phyloP scores from a whole-genome alignment of 108 stramenopile species.

The Nannochloropsis salina region DNA sequence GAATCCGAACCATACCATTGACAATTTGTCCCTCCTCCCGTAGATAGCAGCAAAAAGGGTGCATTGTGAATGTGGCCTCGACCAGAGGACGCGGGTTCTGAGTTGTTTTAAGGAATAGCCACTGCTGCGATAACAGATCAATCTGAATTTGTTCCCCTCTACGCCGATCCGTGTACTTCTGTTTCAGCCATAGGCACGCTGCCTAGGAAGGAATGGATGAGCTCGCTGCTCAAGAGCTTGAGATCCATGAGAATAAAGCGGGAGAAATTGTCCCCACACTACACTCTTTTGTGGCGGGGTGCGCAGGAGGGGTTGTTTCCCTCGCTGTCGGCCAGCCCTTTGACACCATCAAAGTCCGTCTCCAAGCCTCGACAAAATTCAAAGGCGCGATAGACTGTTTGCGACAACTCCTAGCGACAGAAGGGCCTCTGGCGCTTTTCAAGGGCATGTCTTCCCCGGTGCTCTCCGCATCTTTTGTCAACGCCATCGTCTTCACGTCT shows the following conservation, averaged over 20 bases:
- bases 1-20: too few species aligned
- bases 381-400: constrained; percentile 14
- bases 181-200: too few species aligned
- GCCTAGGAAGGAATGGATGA: neutral
- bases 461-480: constrained; percentile 67
- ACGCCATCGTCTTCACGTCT: constrained; percentile 76
- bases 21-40: too few species aligned
- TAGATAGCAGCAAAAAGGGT: too few species aligned
- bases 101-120: too few species aligned
- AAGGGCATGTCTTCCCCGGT: constrained; percentile 75
- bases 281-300: neutral
- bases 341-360: constrained; percentile 76
- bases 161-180: too few species aligned
- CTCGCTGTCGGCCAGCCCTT: constrained; percentile 81
- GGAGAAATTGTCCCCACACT: constrained; percentile 10
- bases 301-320: neutral
- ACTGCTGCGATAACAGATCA: too few species aligned
- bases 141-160: too few species aligned
- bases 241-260: constrained; percentile 13
- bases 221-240: constrained; percentile 13
- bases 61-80: too few species aligned
- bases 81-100: too few species aligned
- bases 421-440: constrained; percentile 62
- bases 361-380: constrained; percentile 39
- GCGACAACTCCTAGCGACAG: neutral